A percentile compares a stretch with the other conserved stretches of the same genome.
Conservation (phyloP, 2,329 filamentous ascomycete species). For the Pleurostoma richardsiae region DNA sequence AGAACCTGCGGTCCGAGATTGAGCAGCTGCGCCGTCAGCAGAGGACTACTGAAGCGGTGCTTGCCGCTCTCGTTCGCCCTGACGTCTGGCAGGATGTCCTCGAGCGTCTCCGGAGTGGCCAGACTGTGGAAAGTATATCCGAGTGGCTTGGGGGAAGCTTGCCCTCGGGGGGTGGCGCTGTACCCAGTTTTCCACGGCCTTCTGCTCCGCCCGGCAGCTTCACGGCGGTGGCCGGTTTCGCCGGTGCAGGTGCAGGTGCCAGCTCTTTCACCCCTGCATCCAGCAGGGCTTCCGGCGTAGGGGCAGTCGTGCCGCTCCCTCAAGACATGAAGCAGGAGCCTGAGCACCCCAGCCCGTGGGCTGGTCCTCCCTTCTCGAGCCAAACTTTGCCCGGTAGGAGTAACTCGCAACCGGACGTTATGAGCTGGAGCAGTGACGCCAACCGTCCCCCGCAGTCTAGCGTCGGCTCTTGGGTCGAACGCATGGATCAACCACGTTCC, state of each 20-base stretch:
- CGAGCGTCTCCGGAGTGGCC: slow-evolving; percentile 45
- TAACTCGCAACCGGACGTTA: slow-evolving; percentile 38
- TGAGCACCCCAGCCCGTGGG: slow-evolving; percentile 42
- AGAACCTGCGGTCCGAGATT: slow-evolving; percentile 55
- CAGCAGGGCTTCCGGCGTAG: background rate
- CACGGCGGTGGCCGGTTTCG: slow-evolving; percentile 22
- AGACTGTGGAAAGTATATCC: slow-evolving; percentile 49
- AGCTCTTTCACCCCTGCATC: slow-evolving; percentile 19
- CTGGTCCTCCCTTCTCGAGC: slow-evolving; percentile 31
- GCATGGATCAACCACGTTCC: slow-evolving; percentile 23
- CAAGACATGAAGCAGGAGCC: slow-evolving; percentile 29
- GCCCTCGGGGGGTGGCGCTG: slow-evolving; percentile 21
- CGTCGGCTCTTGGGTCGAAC: slow-evolving; percentile 46
- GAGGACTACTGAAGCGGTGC: slow-evolving; percentile 48
- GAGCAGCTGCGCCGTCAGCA: slow-evolving; percentile 50
- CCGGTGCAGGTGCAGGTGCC: slow-evolving; percentile 16
- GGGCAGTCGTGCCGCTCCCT: slow-evolving; percentile 10
- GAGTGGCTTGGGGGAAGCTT: slow-evolving; percentile 41
- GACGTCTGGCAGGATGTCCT: slow-evolving; percentile 51
- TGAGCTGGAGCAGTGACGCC: slow-evolving; percentile 38
- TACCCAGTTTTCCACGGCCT: slow-evolving; percentile 21
- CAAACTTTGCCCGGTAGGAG: slow-evolving; percentile 40
- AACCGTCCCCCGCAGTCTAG: slow-evolving; percentile 34
- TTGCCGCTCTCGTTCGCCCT: slow-evolving; percentile 46
- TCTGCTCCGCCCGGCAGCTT: slow-evolving; percentile 20